Evolutionary conservation across 805 yeast species (phyloP).

Genomic region (Wickerhamomyces sydowiorum): DNA sequence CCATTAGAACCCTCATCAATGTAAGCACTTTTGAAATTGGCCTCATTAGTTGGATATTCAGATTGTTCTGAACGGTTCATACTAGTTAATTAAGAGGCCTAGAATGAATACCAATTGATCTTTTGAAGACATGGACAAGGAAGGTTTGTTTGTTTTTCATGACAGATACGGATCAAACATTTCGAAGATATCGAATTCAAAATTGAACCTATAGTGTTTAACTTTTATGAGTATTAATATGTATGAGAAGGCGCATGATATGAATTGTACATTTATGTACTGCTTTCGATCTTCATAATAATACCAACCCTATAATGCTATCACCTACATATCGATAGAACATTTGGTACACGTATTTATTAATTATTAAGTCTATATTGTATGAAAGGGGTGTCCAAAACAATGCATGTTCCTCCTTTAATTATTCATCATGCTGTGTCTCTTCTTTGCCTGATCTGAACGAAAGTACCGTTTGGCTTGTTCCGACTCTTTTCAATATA

Average conservation of each 20-base stretch:
- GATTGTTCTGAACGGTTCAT: neutral
- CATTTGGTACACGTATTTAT: too few relatives aligned
- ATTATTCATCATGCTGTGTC: constrained; percentile 6
- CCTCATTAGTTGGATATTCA: neutral
- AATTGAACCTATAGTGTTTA: too few relatives aligned
- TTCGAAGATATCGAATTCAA: too few relatives aligned
- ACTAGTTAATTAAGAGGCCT: neutral
- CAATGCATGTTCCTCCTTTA: too few relatives aligned
- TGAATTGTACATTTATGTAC: too few relatives aligned
- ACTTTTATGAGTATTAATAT: too few relatives aligned
- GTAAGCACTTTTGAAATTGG: too few relatives aligned
- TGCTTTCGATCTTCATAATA: too few relatives aligned
- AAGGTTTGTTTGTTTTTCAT: constrained; percentile 5
- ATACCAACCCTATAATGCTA: too few relatives aligned
- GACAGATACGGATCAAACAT: constrained; percentile 22
- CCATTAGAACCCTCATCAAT: too few relatives aligned
- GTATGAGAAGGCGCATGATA: too few relatives aligned
- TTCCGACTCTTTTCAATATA: neutral
- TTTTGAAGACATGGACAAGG: constrained; percentile 13
- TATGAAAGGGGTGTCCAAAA: neutral
- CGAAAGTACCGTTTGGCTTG: neutral
- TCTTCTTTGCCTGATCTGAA: neutral
- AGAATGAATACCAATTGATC: neutral
- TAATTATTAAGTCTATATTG: neutral
- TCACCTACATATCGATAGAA: too few relatives aligned